Conservation (phyloP, 192 early-diverging fungal genomes). For the Jimgerdemannia lactiflua region DNA sequence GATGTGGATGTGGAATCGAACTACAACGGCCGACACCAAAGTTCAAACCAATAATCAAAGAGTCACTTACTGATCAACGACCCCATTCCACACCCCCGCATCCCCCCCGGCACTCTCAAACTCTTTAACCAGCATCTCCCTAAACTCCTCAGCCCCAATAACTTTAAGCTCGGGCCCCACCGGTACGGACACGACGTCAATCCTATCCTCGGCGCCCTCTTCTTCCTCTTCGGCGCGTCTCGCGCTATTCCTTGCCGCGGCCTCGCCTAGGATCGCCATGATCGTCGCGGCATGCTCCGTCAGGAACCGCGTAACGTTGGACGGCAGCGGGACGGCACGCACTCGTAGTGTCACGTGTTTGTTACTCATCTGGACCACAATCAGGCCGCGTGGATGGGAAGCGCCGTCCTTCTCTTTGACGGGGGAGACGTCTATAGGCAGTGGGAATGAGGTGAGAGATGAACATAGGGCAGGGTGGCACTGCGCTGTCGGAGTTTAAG, state of each 20-base stretch:
- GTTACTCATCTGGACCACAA: conserved; percentile 56
- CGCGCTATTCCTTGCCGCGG: conserved; percentile 20
- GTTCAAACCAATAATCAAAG: background rate
- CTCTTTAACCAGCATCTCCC: conserved; percentile 28
- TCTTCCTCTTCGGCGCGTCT: conserved; percentile 14
- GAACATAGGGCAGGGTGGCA: conserved; percentile 26
- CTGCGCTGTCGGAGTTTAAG: conserved; percentile 28
- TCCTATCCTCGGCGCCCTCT: conserved; percentile 17
- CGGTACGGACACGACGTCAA: conserved; percentile 5
- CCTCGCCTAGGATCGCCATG: conserved; percentile 51
- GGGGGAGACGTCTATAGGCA: too few relatives aligned
- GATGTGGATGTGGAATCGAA: background rate
- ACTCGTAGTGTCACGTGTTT: conserved; percentile 59
- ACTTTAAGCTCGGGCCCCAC: conserved; percentile 8
- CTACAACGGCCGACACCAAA: background rate
- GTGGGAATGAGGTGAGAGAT: too few relatives aligned
- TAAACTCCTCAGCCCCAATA: conserved; percentile 31
- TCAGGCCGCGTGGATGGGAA: conserved; percentile 57
- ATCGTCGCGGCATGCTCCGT: conserved; percentile 47
- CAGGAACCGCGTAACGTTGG: conserved; percentile 56
- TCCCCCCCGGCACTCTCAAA: conserved; percentile 49
- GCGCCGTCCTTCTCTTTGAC: conserved; percentile 45
- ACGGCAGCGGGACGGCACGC: conserved; percentile 69
- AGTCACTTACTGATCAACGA: conserved; percentile 45
- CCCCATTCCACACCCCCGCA: conserved; percentile 42